Evolutionary conservation across 495 filamentous ascomycete genomes (phyloP).

Genomic region (Penicillium lividum): DNA sequence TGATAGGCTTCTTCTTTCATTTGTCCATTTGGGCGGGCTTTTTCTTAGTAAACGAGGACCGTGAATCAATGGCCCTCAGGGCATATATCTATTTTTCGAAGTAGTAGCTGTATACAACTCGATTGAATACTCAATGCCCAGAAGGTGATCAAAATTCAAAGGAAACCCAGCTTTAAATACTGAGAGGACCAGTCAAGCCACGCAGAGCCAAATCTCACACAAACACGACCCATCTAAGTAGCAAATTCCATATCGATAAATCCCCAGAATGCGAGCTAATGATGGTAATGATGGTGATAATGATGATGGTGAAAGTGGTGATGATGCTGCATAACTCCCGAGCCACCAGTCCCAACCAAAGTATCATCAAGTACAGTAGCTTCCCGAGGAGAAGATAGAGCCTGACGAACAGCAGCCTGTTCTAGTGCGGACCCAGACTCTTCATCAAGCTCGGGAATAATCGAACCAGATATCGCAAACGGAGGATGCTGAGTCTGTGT

Average conservation of each 20-base stretch:
- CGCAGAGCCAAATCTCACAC: too few species aligned
- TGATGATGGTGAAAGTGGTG: constrained; percentile 12
- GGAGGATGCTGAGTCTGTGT: not conserved
- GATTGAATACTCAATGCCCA: too few species aligned
- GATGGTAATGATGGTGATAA: constrained; percentile 10
- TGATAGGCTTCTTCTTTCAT: not conserved
- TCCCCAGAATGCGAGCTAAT: not conserved
- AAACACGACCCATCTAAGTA: too few species aligned
- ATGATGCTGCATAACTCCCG: constrained; percentile 6
- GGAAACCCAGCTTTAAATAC: too few species aligned
- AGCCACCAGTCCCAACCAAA: not conserved
- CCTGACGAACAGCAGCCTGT: constrained; percentile 4
- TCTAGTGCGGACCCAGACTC: not conserved
- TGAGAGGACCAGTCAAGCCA: too few species aligned
- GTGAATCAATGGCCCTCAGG: not conserved
- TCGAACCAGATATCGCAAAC: not conserved
- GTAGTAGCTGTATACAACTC: not conserved
- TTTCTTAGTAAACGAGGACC: not conserved
- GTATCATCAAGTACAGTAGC: not conserved
- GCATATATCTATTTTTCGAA: not conserved
- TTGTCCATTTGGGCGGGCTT: not conserved
- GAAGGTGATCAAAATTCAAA: too few species aligned
- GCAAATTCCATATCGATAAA: too few species aligned
- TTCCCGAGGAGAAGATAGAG: not conserved
- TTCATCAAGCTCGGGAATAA: constrained; percentile 3